These are phyloP conservation scores for Agastache rugosa DNA, from an alignment of 257 asterid species.

Conservation along the genomic window DNA sequence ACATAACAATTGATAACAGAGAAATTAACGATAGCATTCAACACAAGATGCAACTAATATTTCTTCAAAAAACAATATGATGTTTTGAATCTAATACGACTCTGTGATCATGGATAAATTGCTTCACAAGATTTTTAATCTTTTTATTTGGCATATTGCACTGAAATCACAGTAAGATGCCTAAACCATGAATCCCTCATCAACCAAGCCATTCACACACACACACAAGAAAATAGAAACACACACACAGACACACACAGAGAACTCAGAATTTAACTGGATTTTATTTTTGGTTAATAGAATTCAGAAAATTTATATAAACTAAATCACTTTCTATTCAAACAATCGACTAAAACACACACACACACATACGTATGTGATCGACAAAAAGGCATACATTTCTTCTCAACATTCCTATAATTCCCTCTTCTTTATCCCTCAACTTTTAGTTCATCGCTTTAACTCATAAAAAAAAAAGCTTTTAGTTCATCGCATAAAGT, in stretches of 20 bases:
- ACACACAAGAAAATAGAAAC: background rate
- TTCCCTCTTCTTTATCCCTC: background rate
- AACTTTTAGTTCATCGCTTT: background rate
- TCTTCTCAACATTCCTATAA: background rate
- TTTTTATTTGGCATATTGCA: no score
- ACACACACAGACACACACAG: no score
- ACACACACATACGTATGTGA: background rate
- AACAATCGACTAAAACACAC: background rate
- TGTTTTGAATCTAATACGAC: background rate
- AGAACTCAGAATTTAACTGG: background rate
- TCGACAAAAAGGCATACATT: background rate
- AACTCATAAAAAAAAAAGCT: no score
- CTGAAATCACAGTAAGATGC: background rate
- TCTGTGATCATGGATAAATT: background rate
- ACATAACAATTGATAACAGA: background rate
- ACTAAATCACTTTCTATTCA: conserved; percentile 6
- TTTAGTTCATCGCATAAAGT: background rate
- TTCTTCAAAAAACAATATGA: background rate
- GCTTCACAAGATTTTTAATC: background rate
- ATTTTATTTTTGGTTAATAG: background rate
- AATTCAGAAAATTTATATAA: background rate
- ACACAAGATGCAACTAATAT: background rate
- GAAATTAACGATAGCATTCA: background rate
- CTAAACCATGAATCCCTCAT: conserved; percentile 7
- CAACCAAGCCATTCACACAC: conserved; percentile 25